Conservation (phyloP, 2,329 filamentous ascomycete genomes). For the Periglandula ipomoeae region DNA sequence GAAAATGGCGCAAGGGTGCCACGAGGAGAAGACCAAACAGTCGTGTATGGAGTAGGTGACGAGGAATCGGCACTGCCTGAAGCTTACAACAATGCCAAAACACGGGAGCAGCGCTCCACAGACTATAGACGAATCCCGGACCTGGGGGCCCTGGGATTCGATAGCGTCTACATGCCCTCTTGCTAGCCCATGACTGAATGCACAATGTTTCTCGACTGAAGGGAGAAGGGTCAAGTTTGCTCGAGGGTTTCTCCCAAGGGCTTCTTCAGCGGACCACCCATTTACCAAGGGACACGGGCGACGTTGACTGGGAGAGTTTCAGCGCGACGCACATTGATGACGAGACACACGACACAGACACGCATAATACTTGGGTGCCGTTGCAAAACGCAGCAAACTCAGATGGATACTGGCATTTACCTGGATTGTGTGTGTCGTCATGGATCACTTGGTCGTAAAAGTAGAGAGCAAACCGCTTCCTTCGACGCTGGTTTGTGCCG, state of each 20-base stretch:
- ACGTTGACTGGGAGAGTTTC: no score
- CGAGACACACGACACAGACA: not conserved
- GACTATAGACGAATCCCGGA: no score
- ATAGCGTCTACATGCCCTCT: not conserved
- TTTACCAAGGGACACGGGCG: no score
- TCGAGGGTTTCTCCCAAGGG: no score
- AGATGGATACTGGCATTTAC: no score
- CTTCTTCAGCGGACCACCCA: not conserved
- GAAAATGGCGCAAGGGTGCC: constrained; percentile 12
- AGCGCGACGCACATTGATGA: not conserved
- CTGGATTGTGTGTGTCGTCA: not conserved
- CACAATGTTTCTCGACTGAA: not conserved
- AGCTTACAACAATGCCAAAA: no score
- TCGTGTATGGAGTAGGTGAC: no score
- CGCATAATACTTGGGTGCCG: not conserved
- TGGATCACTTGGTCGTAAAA: not conserved
- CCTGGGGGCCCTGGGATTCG: no score
- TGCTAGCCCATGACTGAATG: not conserved
- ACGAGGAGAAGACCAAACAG: constrained; percentile 10
- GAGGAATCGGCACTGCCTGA: no score
- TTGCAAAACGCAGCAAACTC: not conserved
- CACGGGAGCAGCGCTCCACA: no score
- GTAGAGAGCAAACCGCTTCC: not conserved
- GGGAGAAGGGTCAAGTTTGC: not conserved
- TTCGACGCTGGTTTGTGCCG: no score